Base-by-base conservation (phyloP, 2,329 filamentous ascomycete species). In the Coleophoma cylindrospora region DNA sequence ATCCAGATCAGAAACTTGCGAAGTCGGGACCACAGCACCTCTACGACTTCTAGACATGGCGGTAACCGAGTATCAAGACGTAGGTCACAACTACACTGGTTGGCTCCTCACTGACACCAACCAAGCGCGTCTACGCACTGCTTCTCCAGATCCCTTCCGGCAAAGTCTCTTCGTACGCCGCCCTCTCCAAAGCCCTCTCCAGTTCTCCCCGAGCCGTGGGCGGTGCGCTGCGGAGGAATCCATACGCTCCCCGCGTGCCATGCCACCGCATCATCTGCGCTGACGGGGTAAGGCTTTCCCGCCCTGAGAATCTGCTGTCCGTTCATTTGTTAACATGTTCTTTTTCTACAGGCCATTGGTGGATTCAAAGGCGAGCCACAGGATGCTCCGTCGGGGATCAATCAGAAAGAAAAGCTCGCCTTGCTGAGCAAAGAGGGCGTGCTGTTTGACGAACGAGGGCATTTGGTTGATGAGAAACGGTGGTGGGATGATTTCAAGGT, bases 181-280 rank as follows among this genome's bases (percentile, higher is more conserved):
- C 77, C 0, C 68, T 86, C 33, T 76, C 82, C 0, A 69, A 68
- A 34, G 76, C 80, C 14, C 68, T 85, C 10, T 61, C 67, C 12
- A 82, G 80, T n/a, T 81, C 78, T 27, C 79, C 83, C 1, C 71
- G 82, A 43, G 83, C 83, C 2, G 74, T 86, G 2, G 83, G 83
- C 2, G 81, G 79, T 32, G 83, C 82, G 1, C 71, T 84, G 62
- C 70, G 77, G 49, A 51, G 62, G 47, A 86, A 86, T 58, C 82
- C 81, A 0, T 85, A 81, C 59, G 81, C 81, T 33, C 82, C 82
- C 0, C 73, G 77, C 49, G 77, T 85, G 3, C 81, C 80, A 1
- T 84, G 81, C 76, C 61, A 84, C 64, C 71, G 82, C 3, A 76
- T 83, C 6, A 74, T 85, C 47, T 76, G 76, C 10, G 74, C 72